These are phyloP conservation scores for Cordyceps javanica DNA, from an alignment of 2,329 filamentous ascomycete genomes.

Conservation along the genomic window DNA sequence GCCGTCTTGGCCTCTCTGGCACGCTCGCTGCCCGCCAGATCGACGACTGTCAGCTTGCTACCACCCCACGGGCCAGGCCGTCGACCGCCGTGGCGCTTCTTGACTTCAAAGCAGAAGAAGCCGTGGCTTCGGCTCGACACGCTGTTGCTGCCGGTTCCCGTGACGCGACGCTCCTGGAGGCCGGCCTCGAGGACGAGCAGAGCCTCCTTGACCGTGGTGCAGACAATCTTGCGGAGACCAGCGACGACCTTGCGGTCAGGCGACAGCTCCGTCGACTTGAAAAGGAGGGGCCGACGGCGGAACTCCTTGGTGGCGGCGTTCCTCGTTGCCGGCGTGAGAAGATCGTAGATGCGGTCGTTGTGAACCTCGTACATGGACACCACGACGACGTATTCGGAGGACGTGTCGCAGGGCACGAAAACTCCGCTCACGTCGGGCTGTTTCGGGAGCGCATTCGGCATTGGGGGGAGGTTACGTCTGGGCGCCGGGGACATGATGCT, in stretches of 20 bases:
- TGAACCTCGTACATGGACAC: conserved; percentile 99
- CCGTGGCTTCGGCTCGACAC: conserved; percentile 89
- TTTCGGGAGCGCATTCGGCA: conserved; percentile 65
- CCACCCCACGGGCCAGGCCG: conserved; percentile 60
- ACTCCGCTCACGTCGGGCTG: conserved; percentile 69
- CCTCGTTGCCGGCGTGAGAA: conserved; percentile 62
- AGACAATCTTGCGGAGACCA: conserved; percentile 84
- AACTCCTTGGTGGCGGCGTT: conserved; percentile 60
- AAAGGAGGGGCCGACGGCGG: conserved; percentile 74
- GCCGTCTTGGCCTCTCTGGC: conserved; percentile 91
- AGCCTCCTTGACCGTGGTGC: conserved; percentile 74
- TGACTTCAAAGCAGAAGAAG: conserved; percentile 93
- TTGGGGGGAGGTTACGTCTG: conserved; percentile 56
- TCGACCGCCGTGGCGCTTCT: conserved; percentile 58
- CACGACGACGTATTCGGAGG: conserved; percentile 77
- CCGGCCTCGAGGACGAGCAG: conserved; percentile 86
- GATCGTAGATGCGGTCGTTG: conserved; percentile 95
- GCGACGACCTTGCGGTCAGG: conserved; percentile 92
- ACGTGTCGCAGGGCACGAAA: conserved; percentile 50
- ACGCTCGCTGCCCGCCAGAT: conserved; percentile 88
- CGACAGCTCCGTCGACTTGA: conserved; percentile 85
- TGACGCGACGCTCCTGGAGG: conserved; percentile 76
- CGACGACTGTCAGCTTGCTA: conserved; percentile 79
- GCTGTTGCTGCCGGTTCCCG: conserved; percentile 89
- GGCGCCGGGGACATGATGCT: conserved; percentile 36